Percentiles rank a stretch among this genome's conserved stretches.
Conservation (phyloP, 1,139 yeast genomes). For the Meyerozyma guilliermondii region DNA sequence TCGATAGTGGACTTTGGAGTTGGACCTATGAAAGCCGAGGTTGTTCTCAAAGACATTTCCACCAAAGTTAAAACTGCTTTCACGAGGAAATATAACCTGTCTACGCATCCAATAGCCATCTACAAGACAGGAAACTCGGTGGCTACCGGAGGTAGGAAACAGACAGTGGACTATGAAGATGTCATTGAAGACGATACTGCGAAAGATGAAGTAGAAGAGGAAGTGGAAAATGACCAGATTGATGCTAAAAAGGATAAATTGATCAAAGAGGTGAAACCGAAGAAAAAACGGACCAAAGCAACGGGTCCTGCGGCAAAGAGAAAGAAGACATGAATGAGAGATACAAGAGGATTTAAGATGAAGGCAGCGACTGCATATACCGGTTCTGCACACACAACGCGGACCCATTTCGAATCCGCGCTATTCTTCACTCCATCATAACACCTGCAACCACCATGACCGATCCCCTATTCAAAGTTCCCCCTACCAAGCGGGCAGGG, state of each 20-base stretch:
- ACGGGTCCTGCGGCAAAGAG: conserved; percentile 9
- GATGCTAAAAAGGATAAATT: conserved; percentile 41
- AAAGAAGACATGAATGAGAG: conserved; percentile 10
- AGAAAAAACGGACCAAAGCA: conserved; percentile 10
- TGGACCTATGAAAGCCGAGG: conserved; percentile 48
- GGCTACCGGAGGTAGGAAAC: conserved; percentile 30
- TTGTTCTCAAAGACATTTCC: conserved; percentile 55
- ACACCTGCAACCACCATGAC: not conserved
- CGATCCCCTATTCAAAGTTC: conserved; percentile 6
- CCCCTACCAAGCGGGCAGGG: conserved; percentile 7
- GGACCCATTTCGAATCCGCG: too few species aligned
- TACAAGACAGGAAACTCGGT: conserved; percentile 63
- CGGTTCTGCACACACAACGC: too few species aligned
- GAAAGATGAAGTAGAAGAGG: conserved; percentile 29
- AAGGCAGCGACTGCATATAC: not conserved
- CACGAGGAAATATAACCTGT: conserved; percentile 75
- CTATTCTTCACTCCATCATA: not conserved
- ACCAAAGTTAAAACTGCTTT: conserved; percentile 77
- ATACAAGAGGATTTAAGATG: too few species aligned
- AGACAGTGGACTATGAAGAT: conserved; percentile 52
- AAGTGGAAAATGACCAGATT: conserved; percentile 19
- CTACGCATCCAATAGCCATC: conserved; percentile 81
- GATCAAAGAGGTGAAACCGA: conserved; percentile 33
- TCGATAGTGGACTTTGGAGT: conserved; percentile 75
- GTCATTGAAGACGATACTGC: conserved; percentile 58